phyloP scores from a whole-genome alignment of 192 early-diverging fungal species.

The Umbelopsis isabellina region DNA sequence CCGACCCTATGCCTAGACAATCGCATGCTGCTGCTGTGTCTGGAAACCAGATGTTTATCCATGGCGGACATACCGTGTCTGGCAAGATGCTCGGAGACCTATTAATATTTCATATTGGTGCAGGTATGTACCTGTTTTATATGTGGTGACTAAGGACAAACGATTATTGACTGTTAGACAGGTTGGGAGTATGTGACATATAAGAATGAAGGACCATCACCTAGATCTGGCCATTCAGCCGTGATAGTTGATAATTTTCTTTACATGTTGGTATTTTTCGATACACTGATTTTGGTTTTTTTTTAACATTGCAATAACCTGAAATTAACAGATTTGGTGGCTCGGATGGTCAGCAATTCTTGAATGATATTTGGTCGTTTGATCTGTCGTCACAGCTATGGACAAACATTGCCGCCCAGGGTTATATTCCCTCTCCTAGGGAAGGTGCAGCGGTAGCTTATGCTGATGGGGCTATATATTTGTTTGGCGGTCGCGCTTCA shows the following conservation, averaged over 20 bases:
- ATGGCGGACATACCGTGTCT: conserved; percentile 39
- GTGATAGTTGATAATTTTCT: conserved; percentile 31
- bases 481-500: conserved; percentile 54
- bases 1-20: conserved; percentile 39
- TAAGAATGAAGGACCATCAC: conserved; percentile 33
- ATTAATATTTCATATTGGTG: conserved; percentile 42
- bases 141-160: background rate
- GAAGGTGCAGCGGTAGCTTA: conserved; percentile 45
- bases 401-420: conserved; percentile 45
- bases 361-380: conserved; percentile 64
- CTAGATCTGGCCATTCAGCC: conserved; percentile 35
- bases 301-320: background rate
- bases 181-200: conserved; percentile 32
- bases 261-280: conserved; percentile 27
- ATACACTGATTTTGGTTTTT: background rate
- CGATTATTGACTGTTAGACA: background rate
- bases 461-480: conserved; percentile 53
- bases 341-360: conserved; percentile 50
- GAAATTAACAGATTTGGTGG: conserved; percentile 55
- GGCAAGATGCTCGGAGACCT: conserved; percentile 47
- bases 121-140: conserved; percentile 27
- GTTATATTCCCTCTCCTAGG: conserved; percentile 51
- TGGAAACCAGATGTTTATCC: conserved; percentile 46
- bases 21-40: conserved; percentile 46
- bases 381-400: conserved; percentile 48